Evolutionary conservation across 345 rosid genomes (phyloP).

Genomic region (Alliaria petiolata): DNA sequence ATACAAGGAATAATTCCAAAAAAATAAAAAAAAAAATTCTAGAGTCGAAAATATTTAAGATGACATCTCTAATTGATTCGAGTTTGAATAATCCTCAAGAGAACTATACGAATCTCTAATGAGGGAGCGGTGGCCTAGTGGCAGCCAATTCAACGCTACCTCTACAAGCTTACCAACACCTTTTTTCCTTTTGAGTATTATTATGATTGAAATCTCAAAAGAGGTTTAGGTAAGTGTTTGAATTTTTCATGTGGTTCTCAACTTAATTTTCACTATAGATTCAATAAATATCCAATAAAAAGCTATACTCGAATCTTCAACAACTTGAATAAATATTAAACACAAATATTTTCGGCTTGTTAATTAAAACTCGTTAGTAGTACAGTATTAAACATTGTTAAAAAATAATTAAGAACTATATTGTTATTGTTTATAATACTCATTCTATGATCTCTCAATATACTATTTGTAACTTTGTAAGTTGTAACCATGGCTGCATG

Average conservation of each 20-base stretch:
- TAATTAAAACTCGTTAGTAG: not conserved
- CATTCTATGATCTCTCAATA: not conserved
- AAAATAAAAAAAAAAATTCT: too few relatives aligned
- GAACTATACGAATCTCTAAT: conserved; percentile 1
- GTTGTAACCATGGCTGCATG: not conserved
- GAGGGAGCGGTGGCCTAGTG: conserved; percentile 2
- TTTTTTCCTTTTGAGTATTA: not conserved
- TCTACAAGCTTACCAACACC: not conserved
- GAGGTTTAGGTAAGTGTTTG: not conserved
- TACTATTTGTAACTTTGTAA: not conserved
- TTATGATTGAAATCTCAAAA: conserved; percentile 5
- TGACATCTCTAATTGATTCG: conserved; percentile 1
- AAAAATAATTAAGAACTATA: not conserved
- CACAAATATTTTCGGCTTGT: not conserved
- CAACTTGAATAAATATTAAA: not conserved
- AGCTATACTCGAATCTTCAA: not conserved
- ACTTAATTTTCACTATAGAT: not conserved
- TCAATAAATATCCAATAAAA: not conserved
- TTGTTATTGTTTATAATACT: not conserved
- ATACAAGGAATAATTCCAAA: too few relatives aligned
- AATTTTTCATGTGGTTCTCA: not conserved
- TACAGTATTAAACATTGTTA: not conserved
- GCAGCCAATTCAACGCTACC: conserved; percentile 9
- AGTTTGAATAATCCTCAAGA: not conserved
- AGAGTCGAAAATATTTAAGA: not conserved